Conservation (phyloP, 1,139 yeast genomes). For the Protomyces pachydermus region DNA sequence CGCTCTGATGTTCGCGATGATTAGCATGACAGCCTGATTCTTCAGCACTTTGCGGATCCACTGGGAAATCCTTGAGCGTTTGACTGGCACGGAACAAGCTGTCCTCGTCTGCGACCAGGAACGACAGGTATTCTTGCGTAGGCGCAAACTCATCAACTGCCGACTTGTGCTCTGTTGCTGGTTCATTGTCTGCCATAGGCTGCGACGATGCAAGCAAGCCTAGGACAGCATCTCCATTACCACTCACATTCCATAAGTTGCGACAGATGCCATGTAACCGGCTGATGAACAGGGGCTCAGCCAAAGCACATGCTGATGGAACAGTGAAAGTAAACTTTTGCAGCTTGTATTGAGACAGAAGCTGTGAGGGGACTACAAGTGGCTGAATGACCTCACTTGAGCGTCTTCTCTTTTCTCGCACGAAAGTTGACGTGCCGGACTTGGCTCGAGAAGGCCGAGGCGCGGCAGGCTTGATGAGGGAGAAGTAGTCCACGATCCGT, state of each 20-base stretch:
- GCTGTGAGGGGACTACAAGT: background rate
- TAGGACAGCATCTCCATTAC: background rate
- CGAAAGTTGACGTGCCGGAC: background rate
- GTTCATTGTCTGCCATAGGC: background rate
- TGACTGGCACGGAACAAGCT: background rate
- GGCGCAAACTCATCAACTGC: background rate
- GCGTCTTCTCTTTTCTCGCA: background rate
- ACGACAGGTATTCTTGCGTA: background rate
- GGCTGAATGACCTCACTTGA: background rate
- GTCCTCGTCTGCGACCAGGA: background rate
- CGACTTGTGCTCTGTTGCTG: background rate
- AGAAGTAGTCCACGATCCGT: background rate
- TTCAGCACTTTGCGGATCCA: background rate
- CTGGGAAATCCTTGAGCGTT: background rate
- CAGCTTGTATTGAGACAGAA: background rate
- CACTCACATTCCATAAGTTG: background rate
- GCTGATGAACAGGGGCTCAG: background rate
- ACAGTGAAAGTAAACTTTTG: background rate
- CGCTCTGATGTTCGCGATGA: background rate
- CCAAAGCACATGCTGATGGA: background rate
- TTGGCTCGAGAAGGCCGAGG: background rate
- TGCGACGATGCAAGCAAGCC: background rate
- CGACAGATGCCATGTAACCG: background rate
- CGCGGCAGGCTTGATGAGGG: background rate
- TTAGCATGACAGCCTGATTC: background rate